Percentiles rank a stretch among this genome's conserved stretches.
These are phyloP conservation scores for Yamadazyma jaroonii DNA, from an alignment of 1,139 yeast genomes.

Conservation along the genomic window DNA sequence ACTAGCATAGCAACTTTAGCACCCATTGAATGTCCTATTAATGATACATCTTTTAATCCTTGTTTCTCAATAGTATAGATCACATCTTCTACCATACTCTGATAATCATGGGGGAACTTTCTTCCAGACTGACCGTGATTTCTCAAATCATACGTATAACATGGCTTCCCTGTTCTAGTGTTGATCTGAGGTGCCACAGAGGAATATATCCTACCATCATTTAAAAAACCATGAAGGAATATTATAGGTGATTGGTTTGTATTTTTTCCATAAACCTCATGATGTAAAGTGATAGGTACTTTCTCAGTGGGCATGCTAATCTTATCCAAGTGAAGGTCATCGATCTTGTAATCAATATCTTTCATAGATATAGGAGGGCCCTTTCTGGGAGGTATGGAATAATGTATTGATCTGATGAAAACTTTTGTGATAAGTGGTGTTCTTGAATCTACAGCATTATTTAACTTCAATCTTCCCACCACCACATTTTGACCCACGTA, in stretches of 20 bases:
- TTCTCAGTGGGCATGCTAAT: constrained; percentile 3
- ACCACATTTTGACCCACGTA: too few relatives aligned
- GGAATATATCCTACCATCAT: constrained; percentile 40
- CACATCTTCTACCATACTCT: constrained; percentile 43
- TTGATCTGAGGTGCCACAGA: constrained; percentile 35
- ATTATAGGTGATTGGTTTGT: constrained; percentile 27
- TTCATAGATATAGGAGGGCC: neutral
- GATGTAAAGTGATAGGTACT: constrained; percentile 4
- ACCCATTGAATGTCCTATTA: constrained; percentile 55
- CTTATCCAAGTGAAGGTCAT: constrained; percentile 3
- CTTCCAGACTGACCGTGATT: constrained; percentile 52
- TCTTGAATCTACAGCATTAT: too few relatives aligned
- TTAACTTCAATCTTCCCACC: too few relatives aligned
- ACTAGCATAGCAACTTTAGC: constrained; percentile 52
- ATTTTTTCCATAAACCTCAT: constrained; percentile 4
- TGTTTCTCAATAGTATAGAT: constrained; percentile 26
- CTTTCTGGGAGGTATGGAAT: too few relatives aligned
- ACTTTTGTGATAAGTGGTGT: too few relatives aligned
- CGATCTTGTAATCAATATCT: constrained; percentile 2
- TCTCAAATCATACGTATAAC: constrained; percentile 47
- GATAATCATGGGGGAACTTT: constrained; percentile 43
- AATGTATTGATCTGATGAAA: too few relatives aligned
- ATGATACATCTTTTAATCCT: constrained; percentile 23
- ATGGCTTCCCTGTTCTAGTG: constrained; percentile 25
- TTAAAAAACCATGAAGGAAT: constrained; percentile 51